Base-by-base conservation (phyloP, 495 filamentous ascomycete genomes). In the Durotheca rogersii region DNA sequence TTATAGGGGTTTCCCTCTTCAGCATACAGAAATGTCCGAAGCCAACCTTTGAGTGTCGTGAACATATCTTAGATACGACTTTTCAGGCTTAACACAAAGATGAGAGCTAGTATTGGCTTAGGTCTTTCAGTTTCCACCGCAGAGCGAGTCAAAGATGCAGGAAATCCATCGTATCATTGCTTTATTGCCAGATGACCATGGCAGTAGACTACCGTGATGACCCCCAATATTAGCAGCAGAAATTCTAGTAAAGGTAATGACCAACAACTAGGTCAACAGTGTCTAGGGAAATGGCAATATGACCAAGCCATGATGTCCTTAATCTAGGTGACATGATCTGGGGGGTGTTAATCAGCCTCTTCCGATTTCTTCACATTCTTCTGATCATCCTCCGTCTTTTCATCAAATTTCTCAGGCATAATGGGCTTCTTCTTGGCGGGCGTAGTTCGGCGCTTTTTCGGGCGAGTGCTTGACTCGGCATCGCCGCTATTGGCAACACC, bases 11-110 rank as follows among this genome's bases (percentile, higher is more conserved):
- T 21, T 50, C 53, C 25, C 50, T 37, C 56, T 36, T 6, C 27
- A 48, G 11, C 50, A 59, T 59, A 34, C 29, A n/a, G 5, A 35
- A 11, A 9, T 38, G 56, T 59, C 56, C 46, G 34, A 33, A 36
- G 1, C 11, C 35, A n/a, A 27, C 15, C 56, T 59, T 59, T 59
- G 45, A 53, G 7, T 29, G 56, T 48, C 56, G 50, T 59, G 56
- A 53, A 59, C 38, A 25, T 4, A 53, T 53, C 49, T 59, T 53
- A 46, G 41, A 46, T 19, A 1, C n/a, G 49, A 59, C 36, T 47
- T 46, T n/a, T 29, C 35, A 41, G 40, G 21, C 17, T 20, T 32
- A 2, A 20, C 19, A 49, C 50, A 59, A 59, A 59, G 56, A 46
- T 49, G 17, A n/a, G 31, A 16, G 18, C n/a, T 37, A 32, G 10